Base-by-base conservation (phyloP, 352 stramenopile genomes). In the Thalassiosira exigua region DNA sequence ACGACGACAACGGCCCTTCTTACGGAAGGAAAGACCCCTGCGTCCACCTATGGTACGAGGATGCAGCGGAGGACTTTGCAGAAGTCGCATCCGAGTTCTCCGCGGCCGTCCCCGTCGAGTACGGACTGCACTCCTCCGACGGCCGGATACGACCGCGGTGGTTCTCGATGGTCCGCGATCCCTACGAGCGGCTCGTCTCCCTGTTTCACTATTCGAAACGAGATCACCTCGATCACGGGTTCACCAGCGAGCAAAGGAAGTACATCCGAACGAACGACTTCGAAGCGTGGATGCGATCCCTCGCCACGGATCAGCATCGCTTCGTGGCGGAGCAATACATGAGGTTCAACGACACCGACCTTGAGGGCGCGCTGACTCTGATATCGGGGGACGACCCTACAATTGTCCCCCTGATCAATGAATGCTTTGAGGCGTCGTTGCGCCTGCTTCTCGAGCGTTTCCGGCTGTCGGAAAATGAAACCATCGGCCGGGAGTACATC, bases 341-440 rank as follows among this genome's bases (percentile, higher is more conserved):
- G 44, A 27, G 30, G 48, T 57, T 41, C 39, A 64, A 60, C 1
- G 36, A 62, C 21, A 11, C 24, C 12, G 51, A 71, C 42, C 48
- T 71, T 29, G 32, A 52, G 5, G 32, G 24, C 3, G 42, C 69
- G 1, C 56, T 58, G 5, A 3, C 41, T 27, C 17, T 72, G 1
- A 72, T 72, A 22, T 33, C 58, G 41, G 48, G 58, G 17, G 24
- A 58, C 7, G 50, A 12, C 39, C 53, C 57, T n/a, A 33, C 5
- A 19, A 50, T 78, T 19, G n/a, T 53, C 11, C 22, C 44, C 26
- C 60, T 66, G 0, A 26, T 78, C 12, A 69, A 72, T 53, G 69
- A 78, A 59, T 78, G 69, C 30, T 78, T 78, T 72, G 69, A 78
- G 33, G 58, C 58, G 4, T 72, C 58, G 7, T 19, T 78, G 12